Evolutionary conservation across 2,329 filamentous ascomycete species (phyloP).

Genomic region (Didymella segeticola): DNA sequence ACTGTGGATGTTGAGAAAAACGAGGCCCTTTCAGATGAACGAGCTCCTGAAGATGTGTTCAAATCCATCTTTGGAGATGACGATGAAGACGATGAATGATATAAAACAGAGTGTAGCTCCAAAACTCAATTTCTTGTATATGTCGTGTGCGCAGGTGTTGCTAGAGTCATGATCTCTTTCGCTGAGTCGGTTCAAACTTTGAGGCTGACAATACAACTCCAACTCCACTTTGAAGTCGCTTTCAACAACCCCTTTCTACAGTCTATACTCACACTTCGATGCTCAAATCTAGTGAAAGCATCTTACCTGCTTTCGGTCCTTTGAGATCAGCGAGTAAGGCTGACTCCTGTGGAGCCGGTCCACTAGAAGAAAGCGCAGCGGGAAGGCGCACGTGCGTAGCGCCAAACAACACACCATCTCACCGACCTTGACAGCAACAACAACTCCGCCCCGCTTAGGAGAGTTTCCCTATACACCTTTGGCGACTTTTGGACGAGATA

Average conservation of each 20-base stretch:
- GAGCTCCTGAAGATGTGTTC: conserved; percentile 82
- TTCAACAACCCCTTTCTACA: too few species aligned
- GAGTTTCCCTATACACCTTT: conserved; percentile 8
- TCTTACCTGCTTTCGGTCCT: too few species aligned
- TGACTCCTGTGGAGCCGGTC: conserved; percentile 11
- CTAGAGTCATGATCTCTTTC: too few species aligned
- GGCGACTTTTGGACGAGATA: conserved; percentile 23
- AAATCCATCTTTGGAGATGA: conserved; percentile 93
- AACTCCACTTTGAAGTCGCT: too few species aligned
- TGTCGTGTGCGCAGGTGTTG: too few species aligned
- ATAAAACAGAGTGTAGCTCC: too few species aligned
- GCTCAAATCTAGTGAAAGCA: too few species aligned
- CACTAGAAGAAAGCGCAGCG: conserved; percentile 16
- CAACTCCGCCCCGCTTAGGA: conserved; percentile 22
- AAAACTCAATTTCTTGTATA: too few species aligned
- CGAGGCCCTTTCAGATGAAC: conserved; percentile 75
- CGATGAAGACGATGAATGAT: conserved; percentile 55
- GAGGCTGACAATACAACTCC: too few species aligned
- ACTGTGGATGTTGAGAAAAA: conserved; percentile 76
- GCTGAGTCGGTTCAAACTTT: too few species aligned
- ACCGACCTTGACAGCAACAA: conserved; percentile 22
- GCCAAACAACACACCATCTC: conserved; percentile 25
- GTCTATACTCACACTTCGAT: too few species aligned
- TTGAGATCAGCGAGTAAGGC: too few species aligned
- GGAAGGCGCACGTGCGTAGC: conserved; percentile 15